Conservation (phyloP, 495 filamentous ascomycete species). For the Neurospora tetrasperma region DNA sequence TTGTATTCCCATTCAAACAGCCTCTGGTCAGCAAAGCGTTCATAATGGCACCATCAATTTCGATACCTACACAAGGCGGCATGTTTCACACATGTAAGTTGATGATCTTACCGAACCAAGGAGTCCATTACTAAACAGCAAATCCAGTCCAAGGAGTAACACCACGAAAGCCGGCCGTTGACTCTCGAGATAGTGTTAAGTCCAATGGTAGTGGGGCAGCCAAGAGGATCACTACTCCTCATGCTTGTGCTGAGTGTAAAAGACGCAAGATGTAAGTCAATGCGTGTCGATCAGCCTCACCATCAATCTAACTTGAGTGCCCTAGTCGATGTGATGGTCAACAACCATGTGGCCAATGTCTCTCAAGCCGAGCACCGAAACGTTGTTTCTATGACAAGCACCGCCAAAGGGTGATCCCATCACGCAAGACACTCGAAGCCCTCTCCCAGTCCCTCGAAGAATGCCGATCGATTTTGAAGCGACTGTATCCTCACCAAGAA, state of each 20-base stretch:
- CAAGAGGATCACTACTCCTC: constrained; percentile 46
- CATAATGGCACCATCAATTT: constrained; percentile 39
- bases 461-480: constrained; percentile 45
- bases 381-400: constrained; percentile 52
- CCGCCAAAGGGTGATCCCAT: constrained; percentile 47
- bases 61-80: constrained; percentile 39
- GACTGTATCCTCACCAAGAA: constrained; percentile 44
- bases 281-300: background rate
- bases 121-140: background rate
- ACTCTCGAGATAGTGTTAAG: constrained; percentile 36
- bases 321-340: constrained; percentile 45
- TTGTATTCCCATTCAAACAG: background rate
- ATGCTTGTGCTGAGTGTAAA: constrained; percentile 51
- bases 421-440: constrained; percentile 48
- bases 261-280: constrained; percentile 44
- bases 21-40: background rate
- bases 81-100: constrained; percentile 43
- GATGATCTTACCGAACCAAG: background rate
- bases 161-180: constrained; percentile 35
- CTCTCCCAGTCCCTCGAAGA: constrained; percentile 48
- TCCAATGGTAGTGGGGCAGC: constrained; percentile 27
- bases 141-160: constrained; percentile 36
- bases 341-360: constrained; percentile 48
- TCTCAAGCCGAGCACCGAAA: constrained; percentile 46
- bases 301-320: constrained; percentile 16